Evolutionary conservation across 305 asterid species (phyloP), one percentile per base, ranked within the genome.

Genomic region (Fraxinus sp.): DNA sequence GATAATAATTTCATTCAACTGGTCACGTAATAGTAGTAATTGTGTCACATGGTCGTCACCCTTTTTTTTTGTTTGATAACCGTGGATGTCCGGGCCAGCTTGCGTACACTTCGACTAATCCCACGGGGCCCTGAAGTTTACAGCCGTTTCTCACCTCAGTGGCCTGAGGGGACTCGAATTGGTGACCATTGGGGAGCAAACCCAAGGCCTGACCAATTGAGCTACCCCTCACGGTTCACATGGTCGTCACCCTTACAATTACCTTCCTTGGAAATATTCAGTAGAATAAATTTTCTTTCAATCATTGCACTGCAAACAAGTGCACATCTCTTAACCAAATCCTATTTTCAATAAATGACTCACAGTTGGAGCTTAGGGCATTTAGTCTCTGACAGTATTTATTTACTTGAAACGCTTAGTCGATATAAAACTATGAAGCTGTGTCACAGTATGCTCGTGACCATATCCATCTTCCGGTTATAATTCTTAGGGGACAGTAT

Each of bases 291-390:
- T 24, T 11, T 11, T 57, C 46, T 32, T 37, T 66, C 35, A 75
- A 46, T 78, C 64, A 24, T 64, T 24, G 16, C 14, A 71, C 74
- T 79, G 26, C 64, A 55, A 43, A n/a, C 62, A 28, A 74, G 75
- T 70, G 68, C 28, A 57, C 7, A 24, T 79, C 72, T 64, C 28
- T 39, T 83, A 72, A 66, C 79, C 81, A 81, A 81, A 77, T 35
- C 68, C 52, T 1, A 80, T 30, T 68, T 79, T 41, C 71, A 80
- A 62, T 22, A 76, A 77, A 77, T 79, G 68, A 59, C 74, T 64
- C 3, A 62, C 39, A 5, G 14, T 80, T 36, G 64, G 84, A 86
- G 52, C 52, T 20, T 9, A 66, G 68, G 30, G 75, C 14, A 30
- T 43, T 72, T 66, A 55, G 18, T 49, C 83, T 57, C 66, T 41